Base-by-base conservation (phyloP, 2,329 filamentous ascomycete species). In the Calycina herbarum region DNA sequence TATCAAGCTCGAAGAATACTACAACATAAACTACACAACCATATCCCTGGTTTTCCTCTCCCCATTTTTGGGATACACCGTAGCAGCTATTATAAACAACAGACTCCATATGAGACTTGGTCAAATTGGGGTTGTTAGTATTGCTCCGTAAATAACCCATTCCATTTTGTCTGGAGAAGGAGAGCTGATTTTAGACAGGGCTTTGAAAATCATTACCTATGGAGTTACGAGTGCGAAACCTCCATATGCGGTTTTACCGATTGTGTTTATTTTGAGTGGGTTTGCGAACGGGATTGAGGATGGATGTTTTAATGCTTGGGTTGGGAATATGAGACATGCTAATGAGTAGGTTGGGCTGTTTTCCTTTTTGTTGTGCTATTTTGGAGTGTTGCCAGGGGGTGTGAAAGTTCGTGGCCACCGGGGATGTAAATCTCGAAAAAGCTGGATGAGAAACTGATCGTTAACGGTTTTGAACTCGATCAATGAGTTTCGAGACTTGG, bases 21-120 rank as follows among this genome's bases (percentile, higher is more conserved):
- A 91, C 76, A 65, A 79, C 62, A 77, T 90, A 56, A 81, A 79
- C 57, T 90, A 90, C 74, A 83, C 85, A 3, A 78, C 89, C 63
- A 82, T 92, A 3, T 89, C 89, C 0, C 80, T 90, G 1, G 78
- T 91, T 42, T 92, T 91, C 74, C 79, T 92, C 7, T 83, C 88
- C 0, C 88, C 88, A 0, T 86, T 91, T 59, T 77, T 85, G 1
- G 89, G 89, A 48, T 92, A 92, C 76, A 81, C 85, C 13, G 71
- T 82, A 3, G 87, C 89, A 0, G 89, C 88, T 1, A 76, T 91
- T 0, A 74, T 85, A 51, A 92, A 91, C 76, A 89, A 89, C 73
- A 78, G 77, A 15, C 82, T 92, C 58, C 89, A 89, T 71, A 81
- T 68, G 40, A 65, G 61, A 45, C 68, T 64, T 61, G 91, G 91